Conservation (phyloP, 148 eudicot species). For the Linanthus parryae region DNA sequence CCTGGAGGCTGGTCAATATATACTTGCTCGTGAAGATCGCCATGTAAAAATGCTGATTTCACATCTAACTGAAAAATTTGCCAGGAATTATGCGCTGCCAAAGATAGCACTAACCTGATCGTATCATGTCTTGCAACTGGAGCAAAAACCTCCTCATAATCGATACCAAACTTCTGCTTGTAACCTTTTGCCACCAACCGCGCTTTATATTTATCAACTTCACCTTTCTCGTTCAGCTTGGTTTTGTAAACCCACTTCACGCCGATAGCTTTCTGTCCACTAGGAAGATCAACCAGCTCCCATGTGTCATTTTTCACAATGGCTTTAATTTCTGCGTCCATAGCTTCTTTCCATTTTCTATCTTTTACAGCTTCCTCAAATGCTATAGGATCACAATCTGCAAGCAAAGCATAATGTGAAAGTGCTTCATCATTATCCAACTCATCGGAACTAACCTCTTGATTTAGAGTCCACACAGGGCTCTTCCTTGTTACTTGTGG, state of each 20-base stretch:
- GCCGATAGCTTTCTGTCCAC: neutral
- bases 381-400: conserved; percentile 3
- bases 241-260: conserved; percentile 2
- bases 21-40: conserved; percentile 7
- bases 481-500: neutral
- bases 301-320: conserved; percentile 14
- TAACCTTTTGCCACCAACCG: conserved; percentile 9
- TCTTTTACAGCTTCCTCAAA: conserved; percentile 7
- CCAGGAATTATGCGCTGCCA: conserved; percentile 6
- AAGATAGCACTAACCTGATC: neutral
- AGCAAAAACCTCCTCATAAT: neutral
- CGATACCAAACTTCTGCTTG: neutral
- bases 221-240: neutral
- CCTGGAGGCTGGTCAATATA: conserved; percentile 8
- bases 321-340: conserved; percentile 5
- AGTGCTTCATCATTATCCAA: neutral
- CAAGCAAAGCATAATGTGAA: conserved; percentile 1
- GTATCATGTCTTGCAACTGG: conserved; percentile 1
- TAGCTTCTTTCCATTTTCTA: conserved; percentile 10
- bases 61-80: conserved; percentile 13
- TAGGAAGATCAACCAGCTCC: neutral
- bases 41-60: conserved; percentile 13
- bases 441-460: neutral
- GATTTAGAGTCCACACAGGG: neutral
- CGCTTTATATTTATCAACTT: conserved; percentile 10